Conservation (phyloP, 108 stramenopile species). For the Cyclostephanos invisitatus region DNA sequence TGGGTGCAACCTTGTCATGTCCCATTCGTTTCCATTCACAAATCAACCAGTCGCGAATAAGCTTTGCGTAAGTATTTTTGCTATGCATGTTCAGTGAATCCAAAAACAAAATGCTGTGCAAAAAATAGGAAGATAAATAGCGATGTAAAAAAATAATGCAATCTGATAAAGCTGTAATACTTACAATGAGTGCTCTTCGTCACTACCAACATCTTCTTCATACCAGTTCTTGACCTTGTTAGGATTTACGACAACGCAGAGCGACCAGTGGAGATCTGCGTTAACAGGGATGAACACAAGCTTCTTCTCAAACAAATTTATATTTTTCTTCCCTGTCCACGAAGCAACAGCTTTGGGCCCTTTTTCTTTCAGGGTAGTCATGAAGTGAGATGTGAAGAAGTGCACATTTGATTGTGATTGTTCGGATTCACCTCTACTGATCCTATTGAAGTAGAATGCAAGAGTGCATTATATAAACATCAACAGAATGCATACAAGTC, state of each 20-base stretch:
- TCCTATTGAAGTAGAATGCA: constrained; percentile 30
- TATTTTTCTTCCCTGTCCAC: constrained; percentile 80
- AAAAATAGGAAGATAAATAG: background rate
- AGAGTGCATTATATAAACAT: background rate
- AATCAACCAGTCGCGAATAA: constrained; percentile 73
- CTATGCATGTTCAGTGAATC: constrained; percentile 81
- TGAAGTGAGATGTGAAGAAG: constrained; percentile 90
- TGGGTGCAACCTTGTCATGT: constrained; percentile 7
- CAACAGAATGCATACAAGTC: background rate
- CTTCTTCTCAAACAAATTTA: constrained; percentile 88
- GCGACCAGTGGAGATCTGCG: constrained; percentile 93
- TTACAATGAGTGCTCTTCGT: constrained; percentile 32
- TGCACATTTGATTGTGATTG: constrained; percentile 45
- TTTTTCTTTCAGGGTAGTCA: constrained; percentile 65
- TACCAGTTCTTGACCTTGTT: constrained; percentile 50
- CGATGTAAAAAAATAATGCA: background rate
- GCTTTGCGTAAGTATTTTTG: constrained; percentile 48
- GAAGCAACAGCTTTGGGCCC: constrained; percentile 68
- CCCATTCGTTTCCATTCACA: constrained; percentile 68
- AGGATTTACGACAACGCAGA: constrained; percentile 92
- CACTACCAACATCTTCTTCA: background rate
- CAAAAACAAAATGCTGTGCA: constrained; percentile 74
- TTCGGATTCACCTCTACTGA: constrained; percentile 22
- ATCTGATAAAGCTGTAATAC: background rate
- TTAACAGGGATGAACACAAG: constrained; percentile 94